phyloP scores from a whole-genome alignment of 768 basidiomycete species.

The Rubroboletus pulcherrimus region DNA sequence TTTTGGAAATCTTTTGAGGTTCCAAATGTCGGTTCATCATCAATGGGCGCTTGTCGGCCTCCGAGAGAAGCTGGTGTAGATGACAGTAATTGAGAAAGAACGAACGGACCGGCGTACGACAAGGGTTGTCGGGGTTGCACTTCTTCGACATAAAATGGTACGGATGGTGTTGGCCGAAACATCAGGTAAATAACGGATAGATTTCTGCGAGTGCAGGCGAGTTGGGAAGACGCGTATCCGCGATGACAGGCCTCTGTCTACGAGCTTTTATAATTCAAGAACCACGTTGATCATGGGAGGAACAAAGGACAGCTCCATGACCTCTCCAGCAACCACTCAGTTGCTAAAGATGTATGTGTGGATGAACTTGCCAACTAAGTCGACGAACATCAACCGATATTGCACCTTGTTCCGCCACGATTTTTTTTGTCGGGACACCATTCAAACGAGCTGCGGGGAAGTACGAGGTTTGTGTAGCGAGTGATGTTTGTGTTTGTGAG shows the following conservation, averaged over 20 bases:
- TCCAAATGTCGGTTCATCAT: slow-evolving; percentile 40
- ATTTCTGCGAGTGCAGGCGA: neutral
- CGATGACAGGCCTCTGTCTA: neutral
- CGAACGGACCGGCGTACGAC: neutral
- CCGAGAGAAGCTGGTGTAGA: neutral
- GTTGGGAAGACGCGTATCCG: neutral
- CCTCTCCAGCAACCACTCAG: neutral
- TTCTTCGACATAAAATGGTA: neutral
- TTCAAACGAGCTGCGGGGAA: too few species aligned
- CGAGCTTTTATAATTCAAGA: neutral
- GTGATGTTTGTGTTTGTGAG: too few species aligned
- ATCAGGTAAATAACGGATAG: neutral
- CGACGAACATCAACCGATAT: too few species aligned
- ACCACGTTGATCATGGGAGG: neutral
- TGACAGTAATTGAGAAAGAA: neutral
- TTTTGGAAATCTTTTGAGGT: slow-evolving; percentile 47
- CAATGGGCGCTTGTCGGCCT: neutral
- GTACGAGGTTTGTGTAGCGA: too few species aligned
- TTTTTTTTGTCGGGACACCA: too few species aligned
- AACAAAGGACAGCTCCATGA: neutral
- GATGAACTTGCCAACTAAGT: too few species aligned
- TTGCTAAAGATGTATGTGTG: too few species aligned
- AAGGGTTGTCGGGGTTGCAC: neutral
- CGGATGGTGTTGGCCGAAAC: slow-evolving; percentile 13
- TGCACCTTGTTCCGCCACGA: too few species aligned